phyloP scores from a whole-genome alignment of 2,329 filamentous ascomycete genomes.

The Helotiales sp. region DNA sequence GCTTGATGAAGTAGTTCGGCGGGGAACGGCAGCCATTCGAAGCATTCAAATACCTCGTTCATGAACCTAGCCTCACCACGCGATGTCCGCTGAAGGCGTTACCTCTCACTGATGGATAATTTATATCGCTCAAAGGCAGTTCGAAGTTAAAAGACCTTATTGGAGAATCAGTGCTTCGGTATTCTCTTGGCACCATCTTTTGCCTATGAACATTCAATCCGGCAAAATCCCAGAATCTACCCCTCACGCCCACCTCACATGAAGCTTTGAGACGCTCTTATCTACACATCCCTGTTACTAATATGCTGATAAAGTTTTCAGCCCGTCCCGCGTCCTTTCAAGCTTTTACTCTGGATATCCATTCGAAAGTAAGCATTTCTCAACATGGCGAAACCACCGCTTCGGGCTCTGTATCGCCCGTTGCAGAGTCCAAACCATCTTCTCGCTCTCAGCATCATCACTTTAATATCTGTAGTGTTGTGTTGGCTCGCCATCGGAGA shows the following conservation, averaged over 20 bases:
- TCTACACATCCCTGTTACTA: not conserved
- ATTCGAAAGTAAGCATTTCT: constrained; percentile 4
- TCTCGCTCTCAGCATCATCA: not conserved
- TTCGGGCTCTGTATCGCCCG: not conserved
- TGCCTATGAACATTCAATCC: constrained; percentile 4
- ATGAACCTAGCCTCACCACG: too few relatives aligned
- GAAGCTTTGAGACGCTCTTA: not conserved
- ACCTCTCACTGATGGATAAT: not conserved
- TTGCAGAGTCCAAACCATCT: not conserved
- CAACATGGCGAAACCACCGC: not conserved
- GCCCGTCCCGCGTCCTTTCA: not conserved
- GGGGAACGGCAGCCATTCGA: too few relatives aligned
- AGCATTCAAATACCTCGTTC: too few relatives aligned
- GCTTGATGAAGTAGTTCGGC: too few relatives aligned
- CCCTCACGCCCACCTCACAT: not conserved
- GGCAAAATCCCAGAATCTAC: not conserved
- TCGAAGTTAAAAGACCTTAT: not conserved
- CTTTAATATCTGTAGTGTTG: not conserved
- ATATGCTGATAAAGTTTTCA: not conserved
- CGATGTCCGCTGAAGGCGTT: too few relatives aligned
- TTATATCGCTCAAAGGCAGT: not conserved
- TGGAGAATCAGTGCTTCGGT: not conserved
- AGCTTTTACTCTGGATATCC: not conserved
- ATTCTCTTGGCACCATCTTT: not conserved
- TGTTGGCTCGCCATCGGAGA: not conserved